Base-by-base conservation (phyloP, 495 filamentous ascomycete species). In the Paragyromitra xinjiangensis region DNA sequence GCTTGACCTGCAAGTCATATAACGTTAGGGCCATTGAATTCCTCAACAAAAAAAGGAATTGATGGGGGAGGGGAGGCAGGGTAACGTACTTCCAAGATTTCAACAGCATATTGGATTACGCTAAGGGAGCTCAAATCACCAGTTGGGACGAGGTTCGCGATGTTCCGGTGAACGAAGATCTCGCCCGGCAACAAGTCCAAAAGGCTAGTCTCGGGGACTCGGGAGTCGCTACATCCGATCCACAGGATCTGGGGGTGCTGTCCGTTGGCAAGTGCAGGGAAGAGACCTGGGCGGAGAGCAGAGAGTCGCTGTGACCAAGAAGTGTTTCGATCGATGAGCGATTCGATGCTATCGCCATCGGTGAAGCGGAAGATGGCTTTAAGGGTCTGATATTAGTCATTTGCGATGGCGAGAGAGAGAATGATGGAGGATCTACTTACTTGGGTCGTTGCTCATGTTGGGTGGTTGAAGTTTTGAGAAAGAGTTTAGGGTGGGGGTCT, bases 181-280 rank as follows among this genome's bases (percentile, higher is more conserved):
- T 90, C 88, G 61, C 89, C 89, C 53, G 89, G 87, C 42, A 85
- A 82, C n/a, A 90, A 83, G 48, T 89, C 88, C 34, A 88, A 86
- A 80, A 91, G 86, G 74, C 86, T 85, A 82, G 89, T 88, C 51
- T 88, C 89, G 34, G 89, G 89, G 77, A 90, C 88, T 71, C 89
- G 88, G 55, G 87, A 88, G 82, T 91, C 89, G 82, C 86, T 87
- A 84, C 89, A 91, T 50, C 89, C 89, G 79, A 90, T 89, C 86
- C 90, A 93, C 58, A 90, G 85, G 71, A 89, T 89, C 75, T 90
- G 86, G 53, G 88, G 88, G 55, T 80, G 84, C 80, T 90, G 88
- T 5, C 88, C 88, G 14, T 84, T 83, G 44, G 83, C 82, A 26
- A 90, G 85, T 69, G 87, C 84, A 39, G 80, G 79, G 78, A 90